Percentiles rank a stretch among this genome's conserved stretches.
These are phyloP conservation scores for Suillus variegatus DNA, from an alignment of 768 basidiomycete genomes.

Conservation along the genomic window DNA sequence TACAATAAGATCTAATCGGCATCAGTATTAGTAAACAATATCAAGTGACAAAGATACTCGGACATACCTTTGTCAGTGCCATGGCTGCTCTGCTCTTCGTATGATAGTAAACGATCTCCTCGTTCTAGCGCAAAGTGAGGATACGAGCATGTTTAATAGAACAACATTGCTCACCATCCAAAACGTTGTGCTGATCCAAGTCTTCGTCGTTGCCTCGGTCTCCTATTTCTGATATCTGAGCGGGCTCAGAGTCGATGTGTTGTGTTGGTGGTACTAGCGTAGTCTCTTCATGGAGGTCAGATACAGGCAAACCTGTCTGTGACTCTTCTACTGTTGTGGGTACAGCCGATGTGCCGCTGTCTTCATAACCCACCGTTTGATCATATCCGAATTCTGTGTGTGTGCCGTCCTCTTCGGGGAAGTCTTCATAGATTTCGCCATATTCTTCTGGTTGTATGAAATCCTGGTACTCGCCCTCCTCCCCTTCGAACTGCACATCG, in stretches of 20 bases:
- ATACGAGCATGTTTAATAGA: background rate
- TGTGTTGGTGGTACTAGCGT: constrained; percentile 18
- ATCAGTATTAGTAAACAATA: background rate
- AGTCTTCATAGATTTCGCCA: constrained; percentile 37
- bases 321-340: constrained; percentile 22
- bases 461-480: constrained; percentile 36
- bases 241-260: constrained; percentile 12
- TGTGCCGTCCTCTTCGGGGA: constrained; percentile 30
- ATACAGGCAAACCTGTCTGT: constrained; percentile 11
- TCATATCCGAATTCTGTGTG: constrained; percentile 16
- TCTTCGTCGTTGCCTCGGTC: background rate
- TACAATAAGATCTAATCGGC: background rate
- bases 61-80: constrained; percentile 6
- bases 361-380: constrained; percentile 23
- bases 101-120: background rate
- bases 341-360: constrained; percentile 19
- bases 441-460: constrained; percentile 36
- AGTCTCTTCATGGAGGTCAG: constrained; percentile 16
- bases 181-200: too few species aligned
- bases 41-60: background rate
- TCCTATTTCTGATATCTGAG: background rate
- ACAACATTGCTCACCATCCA: background rate
- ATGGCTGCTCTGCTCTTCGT: background rate
- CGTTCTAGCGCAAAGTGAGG: background rate
- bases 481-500: constrained; percentile 25